A percentile compares a stretch with the other conserved stretches of the same genome.
Evolutionary conservation across 441 rosid species (phyloP).

Genomic region (Heliophila coronopifolia): DNA sequence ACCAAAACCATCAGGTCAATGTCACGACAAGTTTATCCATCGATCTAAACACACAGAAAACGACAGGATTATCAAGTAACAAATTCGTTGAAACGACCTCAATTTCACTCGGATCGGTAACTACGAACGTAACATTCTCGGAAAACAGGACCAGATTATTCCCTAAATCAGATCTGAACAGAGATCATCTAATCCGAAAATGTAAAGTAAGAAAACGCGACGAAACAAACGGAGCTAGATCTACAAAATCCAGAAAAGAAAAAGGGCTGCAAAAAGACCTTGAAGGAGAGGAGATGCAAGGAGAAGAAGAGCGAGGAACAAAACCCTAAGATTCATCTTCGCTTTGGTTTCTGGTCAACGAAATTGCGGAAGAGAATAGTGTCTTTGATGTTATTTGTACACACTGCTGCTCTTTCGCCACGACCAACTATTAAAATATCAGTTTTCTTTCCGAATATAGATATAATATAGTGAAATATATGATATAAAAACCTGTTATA

Average conservation of each 20-base stretch:
- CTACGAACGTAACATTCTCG: background rate
- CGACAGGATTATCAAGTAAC: background rate
- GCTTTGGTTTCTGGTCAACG: constrained; percentile 29
- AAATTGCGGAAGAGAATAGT: background rate
- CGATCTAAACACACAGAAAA: background rate
- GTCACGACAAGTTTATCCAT: background rate
- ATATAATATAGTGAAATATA: too few relatives aligned
- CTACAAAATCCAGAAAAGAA: constrained; percentile 22
- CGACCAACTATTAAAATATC: too few relatives aligned
- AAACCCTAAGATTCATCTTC: constrained; percentile 56
- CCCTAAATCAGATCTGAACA: constrained; percentile 12
- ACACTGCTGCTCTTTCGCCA: background rate
- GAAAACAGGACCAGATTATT: background rate
- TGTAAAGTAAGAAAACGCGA: background rate
- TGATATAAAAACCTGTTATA: too few relatives aligned
- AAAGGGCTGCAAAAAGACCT: constrained; percentile 34
- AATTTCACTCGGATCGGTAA: constrained; percentile 14
- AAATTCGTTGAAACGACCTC: background rate
- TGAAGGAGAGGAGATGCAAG: constrained; percentile 73
- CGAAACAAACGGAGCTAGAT: constrained; percentile 40
- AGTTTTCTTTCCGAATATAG: too few relatives aligned
- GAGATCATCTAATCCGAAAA: constrained; percentile 1
- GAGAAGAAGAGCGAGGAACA: constrained; percentile 71
- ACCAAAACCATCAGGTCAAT: background rate
- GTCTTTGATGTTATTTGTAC: constrained; percentile 26